phyloP scores from a whole-genome alignment of 345 rosid genomes.

The Garcia nutans region DNA sequence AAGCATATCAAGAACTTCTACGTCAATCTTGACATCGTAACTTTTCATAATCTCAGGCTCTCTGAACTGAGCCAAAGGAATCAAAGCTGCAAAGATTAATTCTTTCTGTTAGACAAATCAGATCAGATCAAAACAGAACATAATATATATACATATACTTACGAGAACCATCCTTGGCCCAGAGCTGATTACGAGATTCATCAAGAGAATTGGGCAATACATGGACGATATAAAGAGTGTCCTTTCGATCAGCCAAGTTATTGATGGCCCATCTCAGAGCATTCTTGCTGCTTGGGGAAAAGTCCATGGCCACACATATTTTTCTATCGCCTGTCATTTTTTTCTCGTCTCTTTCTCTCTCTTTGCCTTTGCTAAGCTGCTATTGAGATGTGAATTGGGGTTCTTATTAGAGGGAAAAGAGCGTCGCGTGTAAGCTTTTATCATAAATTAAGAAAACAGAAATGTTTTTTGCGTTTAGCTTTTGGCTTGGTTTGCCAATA shows the following conservation, averaged over 20 bases:
- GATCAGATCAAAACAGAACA: constrained; percentile 18
- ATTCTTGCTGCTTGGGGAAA: constrained; percentile 85
- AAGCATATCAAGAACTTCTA: constrained; percentile 67
- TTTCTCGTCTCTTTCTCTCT: neutral
- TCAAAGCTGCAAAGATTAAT: constrained; percentile 53
- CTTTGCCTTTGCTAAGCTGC: neutral
- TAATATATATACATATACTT: constrained; percentile 16
- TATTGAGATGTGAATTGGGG: too few species aligned
- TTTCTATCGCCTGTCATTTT: constrained; percentile 65
- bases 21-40: constrained; percentile 58
- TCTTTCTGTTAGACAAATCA: neutral
- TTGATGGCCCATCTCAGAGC: constrained; percentile 86
- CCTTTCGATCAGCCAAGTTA: constrained; percentile 77
- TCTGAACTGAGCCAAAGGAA: constrained; percentile 82
- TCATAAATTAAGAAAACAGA: neutral
- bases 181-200: constrained; percentile 52
- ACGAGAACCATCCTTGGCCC: constrained; percentile 81
- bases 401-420: too few species aligned
- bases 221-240: constrained; percentile 67
- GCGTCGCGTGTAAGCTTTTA: neutral
- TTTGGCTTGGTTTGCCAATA: too few species aligned
- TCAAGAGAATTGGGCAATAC: constrained; percentile 41
- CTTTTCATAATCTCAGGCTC: constrained; percentile 66
- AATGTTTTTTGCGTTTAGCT: neutral
- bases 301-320: constrained; percentile 88